These are phyloP conservation scores for Penicillium sp. DNA, from an alignment of 2,329 filamentous ascomycete species.

Conservation along the genomic window DNA sequence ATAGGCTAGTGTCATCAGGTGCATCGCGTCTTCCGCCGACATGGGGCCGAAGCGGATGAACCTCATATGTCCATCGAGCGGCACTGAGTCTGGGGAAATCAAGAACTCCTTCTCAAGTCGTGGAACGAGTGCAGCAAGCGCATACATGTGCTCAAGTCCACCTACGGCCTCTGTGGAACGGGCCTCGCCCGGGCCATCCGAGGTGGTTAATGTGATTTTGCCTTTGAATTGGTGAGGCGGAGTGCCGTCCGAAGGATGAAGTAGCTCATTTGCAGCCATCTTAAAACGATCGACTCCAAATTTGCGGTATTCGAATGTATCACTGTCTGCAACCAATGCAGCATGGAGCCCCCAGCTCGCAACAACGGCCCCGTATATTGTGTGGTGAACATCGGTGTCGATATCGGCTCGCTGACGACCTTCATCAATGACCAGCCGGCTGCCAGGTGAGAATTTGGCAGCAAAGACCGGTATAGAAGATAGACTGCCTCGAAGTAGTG, in stretches of 20 bases:
- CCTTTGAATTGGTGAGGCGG: conserved; percentile 57
- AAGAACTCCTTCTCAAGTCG: conserved; percentile 78
- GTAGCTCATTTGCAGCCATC: conserved; percentile 75
- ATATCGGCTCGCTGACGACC: conserved; percentile 41
- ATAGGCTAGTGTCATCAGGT: conserved; percentile 67
- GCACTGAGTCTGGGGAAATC: conserved; percentile 70
- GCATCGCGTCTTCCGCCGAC: conserved; percentile 65
- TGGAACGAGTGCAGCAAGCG: conserved; percentile 72
- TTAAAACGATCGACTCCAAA: conserved; percentile 76
- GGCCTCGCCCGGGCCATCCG: conserved; percentile 12
- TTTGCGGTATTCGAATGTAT: conserved; percentile 75
- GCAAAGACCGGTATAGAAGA: conserved; percentile 60
- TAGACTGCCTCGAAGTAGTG: conserved; percentile 58
- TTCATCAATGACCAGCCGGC: conserved; percentile 45
- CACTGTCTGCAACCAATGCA: conserved; percentile 83
- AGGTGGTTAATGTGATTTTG: conserved; percentile 45
- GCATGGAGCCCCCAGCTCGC: conserved; percentile 89
- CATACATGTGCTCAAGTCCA: conserved; percentile 64
- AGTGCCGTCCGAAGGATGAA: conserved; percentile 57
- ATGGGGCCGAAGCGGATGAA: conserved; percentile 73
- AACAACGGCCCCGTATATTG: conserved; percentile 72
- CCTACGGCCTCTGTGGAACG: conserved; percentile 32
- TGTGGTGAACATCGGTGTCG: conserved; percentile 23
- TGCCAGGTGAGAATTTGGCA: conserved; percentile 59
- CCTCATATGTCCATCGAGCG: conserved; percentile 67